phyloP scores from a whole-genome alignment of 331 rosid species.

The Malus hybrid region DNA sequence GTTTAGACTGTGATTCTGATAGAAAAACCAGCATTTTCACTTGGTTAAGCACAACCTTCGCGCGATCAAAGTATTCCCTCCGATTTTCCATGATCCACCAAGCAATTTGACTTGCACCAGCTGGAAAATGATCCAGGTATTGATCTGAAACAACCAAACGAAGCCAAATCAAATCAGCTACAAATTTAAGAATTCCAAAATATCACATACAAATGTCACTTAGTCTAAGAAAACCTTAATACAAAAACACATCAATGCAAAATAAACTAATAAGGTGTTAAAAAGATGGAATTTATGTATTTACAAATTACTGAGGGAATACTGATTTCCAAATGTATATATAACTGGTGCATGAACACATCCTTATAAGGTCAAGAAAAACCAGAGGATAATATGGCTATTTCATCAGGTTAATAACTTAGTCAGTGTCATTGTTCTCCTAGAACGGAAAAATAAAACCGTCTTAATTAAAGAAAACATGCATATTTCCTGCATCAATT shows the following conservation, averaged over 20 bases:
- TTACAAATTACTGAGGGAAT: neutral
- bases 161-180: neutral
- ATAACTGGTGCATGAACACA: no score
- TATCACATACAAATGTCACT: neutral
- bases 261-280: neutral
- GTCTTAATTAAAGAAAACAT: neutral
- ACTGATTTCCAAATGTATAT: neutral
- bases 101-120: slow-evolving; percentile 97
- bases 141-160: slow-evolving; percentile 44
- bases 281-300: neutral
- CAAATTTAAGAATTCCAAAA: neutral
- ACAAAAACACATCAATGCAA: neutral
- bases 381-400: no score
- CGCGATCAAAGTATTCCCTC: slow-evolving; percentile 81
- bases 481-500: no score
- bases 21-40: slow-evolving; percentile 76
- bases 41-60: slow-evolving; percentile 68
- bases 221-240: neutral
- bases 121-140: slow-evolving; percentile 81
- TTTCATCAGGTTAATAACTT: no score
- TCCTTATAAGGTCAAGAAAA: no score
- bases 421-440: neutral
- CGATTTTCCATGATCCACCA: slow-evolving; percentile 99
- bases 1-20: slow-evolving; percentile 81
- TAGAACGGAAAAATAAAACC: neutral